These are phyloP conservation scores for Suillus subaureus DNA, from an alignment of 768 basidiomycete genomes.

Conservation along the genomic window DNA sequence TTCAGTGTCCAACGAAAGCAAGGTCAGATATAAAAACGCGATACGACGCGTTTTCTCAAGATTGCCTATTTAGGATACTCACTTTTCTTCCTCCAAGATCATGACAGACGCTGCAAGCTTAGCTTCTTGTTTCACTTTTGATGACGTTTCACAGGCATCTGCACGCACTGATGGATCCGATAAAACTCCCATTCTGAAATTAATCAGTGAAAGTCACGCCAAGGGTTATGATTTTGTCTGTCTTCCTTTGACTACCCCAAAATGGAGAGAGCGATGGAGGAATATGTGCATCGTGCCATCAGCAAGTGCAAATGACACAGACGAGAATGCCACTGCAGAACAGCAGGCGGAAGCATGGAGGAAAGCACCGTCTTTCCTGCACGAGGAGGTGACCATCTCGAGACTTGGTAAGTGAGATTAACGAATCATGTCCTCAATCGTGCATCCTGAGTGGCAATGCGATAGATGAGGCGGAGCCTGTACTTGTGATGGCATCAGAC, in stretches of 20 bases:
- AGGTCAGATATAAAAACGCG: conserved; percentile 4
- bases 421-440: conserved; percentile 16
- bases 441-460: conserved; percentile 19
- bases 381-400: conserved; percentile 88
- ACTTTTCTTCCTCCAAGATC: conserved; percentile 5
- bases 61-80: conserved; percentile 1
- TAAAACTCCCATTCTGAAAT: conserved; percentile 51
- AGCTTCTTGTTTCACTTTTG: conserved; percentile 29
- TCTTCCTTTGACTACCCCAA: conserved; percentile 85
- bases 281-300: conserved; percentile 79
- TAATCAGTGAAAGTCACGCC: conserved; percentile 52
- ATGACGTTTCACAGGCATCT: conserved; percentile 42
- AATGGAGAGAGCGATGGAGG: conserved; percentile 88
- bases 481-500: conserved; percentile 81
- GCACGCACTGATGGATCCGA: conserved; percentile 26
- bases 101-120: conserved; percentile 33
- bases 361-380: conserved; percentile 71
- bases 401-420: conserved; percentile 57
- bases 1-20: background rate
- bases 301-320: conserved; percentile 36
- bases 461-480: conserved; percentile 72
- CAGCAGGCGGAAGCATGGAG: conserved; percentile 86
- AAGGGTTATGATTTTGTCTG: conserved; percentile 79
- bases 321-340: conserved; percentile 49
- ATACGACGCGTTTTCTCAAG: background rate